Evolutionary conservation across 495 filamentous ascomycete genomes (phyloP).

Genomic region (Glarea lozoyensis): DNA sequence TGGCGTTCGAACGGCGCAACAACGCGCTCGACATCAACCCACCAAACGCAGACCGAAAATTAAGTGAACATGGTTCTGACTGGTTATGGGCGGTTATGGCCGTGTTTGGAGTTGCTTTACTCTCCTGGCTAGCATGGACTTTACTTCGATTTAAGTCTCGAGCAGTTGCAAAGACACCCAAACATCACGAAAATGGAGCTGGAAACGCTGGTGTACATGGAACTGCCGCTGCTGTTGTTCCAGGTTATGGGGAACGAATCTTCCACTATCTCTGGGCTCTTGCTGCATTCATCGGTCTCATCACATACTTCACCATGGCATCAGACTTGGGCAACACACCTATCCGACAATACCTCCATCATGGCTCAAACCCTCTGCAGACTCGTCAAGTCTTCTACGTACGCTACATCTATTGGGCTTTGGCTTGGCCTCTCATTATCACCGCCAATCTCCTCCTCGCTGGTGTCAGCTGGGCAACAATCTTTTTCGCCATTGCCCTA

Average conservation of each 20-base stretch:
- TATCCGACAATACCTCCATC: too few species aligned
- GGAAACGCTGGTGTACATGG: too few species aligned
- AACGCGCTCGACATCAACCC: slow-evolving; percentile 36
- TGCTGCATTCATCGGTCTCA: slow-evolving; percentile 36
- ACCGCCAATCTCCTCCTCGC: slow-evolving; percentile 52
- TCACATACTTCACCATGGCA: slow-evolving; percentile 62
- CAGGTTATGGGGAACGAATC: slow-evolving; percentile 36
- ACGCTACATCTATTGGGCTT: too few species aligned
- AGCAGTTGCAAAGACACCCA: too few species aligned
- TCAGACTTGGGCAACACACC: slow-evolving; percentile 57
- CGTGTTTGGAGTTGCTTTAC: slow-evolving; percentile 23
- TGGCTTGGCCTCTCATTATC: slow-evolving; percentile 34
- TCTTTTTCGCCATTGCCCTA: slow-evolving; percentile 49
- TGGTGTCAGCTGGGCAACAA: slow-evolving; percentile 53
- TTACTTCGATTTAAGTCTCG: too few species aligned
- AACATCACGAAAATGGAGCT: too few species aligned
- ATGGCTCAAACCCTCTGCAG: too few species aligned
- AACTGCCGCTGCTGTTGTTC: slow-evolving; percentile 27
- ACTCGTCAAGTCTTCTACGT: too few species aligned
- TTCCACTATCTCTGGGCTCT: slow-evolving; percentile 47
- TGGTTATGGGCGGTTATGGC: slow-evolving; percentile 19
- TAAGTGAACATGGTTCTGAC: slow-evolving; percentile 15
- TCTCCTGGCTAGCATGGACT: slow-evolving; percentile 18
- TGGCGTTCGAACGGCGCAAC: slow-evolving; percentile 21
- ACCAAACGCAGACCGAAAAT: slow-evolving; percentile 26